Base-by-base conservation (phyloP, 2,329 filamentous ascomycete genomes). In the Cercospora zeae-maydis region DNA sequence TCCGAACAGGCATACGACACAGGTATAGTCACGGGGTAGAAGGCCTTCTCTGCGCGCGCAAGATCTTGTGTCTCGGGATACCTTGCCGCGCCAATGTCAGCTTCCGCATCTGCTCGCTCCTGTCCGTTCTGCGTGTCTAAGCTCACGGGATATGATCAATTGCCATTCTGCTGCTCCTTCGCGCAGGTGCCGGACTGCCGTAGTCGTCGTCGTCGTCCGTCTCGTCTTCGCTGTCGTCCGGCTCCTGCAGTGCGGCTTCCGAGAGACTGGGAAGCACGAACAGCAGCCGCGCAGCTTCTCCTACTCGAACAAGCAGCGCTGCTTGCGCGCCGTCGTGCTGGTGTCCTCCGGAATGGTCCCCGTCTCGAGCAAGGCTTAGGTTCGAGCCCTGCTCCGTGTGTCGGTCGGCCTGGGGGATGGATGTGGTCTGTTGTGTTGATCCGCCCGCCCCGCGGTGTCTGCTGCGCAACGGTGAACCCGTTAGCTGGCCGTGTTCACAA, bases 21-120 rank as follows among this genome's bases (percentile, higher is more conserved):
- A 39, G 79, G 80, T 60, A 82, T 82, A 67, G 76, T 76, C 64
- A 79, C 73, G 16, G 78, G 77, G 68, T 80, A 82, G 77, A 80
- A 81, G 42, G 74, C 73, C 69, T 79, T 73, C 53, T 76, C 72
- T 55, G 78, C 73, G 64, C 77, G 71, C 61, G 80, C 79, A 68
- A 82, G 77, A 64, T 77, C 69, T 63, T 80, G 75, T 59, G 78
- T 78, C 59, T 82, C 79, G 66, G 76, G 78, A 74, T 77, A 79
- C 66, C 79, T 81, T 68, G 42, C n/a, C 55, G 42, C 21, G 21
- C 45, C 31, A 60, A 33, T 39, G 58, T 62, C 60, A 59, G 55
- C 34, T 51, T 61, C 42, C 39, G 37, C 53, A 2, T 37, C 19
- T 36, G 45, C 56, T 51, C 21, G 27, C 24, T 19, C 8, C 42